These are phyloP conservation scores for Sarocladiaceae sp. DNA, from an alignment of 2,329 filamentous ascomycete genomes.

Conservation along the genomic window DNA sequence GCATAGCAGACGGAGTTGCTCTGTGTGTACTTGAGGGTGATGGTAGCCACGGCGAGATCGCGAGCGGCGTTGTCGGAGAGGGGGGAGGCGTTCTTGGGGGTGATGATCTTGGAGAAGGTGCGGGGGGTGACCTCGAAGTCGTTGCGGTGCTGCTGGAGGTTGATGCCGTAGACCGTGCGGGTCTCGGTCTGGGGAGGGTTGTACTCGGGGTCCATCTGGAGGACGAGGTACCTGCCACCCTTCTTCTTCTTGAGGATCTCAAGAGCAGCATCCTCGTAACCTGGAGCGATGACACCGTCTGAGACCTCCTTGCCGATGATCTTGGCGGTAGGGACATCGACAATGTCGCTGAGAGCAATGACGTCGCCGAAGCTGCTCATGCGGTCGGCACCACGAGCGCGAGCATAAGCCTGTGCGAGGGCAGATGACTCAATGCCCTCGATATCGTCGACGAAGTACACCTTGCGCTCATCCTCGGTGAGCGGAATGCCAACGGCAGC, in stretches of 20 bases:
- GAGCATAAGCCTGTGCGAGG: slow-evolving; percentile 91
- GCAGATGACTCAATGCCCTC: slow-evolving; percentile 79
- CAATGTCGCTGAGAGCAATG: slow-evolving; percentile 86
- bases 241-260: slow-evolving; percentile 97
- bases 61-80: slow-evolving; percentile 79
- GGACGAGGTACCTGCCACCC: slow-evolving; percentile 91
- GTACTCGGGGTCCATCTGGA: slow-evolving; percentile 90
- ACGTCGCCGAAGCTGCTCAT: slow-evolving; percentile 99
- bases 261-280: slow-evolving; percentile 78
- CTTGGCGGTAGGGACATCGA: slow-evolving; percentile 90
- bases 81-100: slow-evolving; percentile 69
- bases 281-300: slow-evolving; percentile 90
- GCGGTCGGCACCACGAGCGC: slow-evolving; percentile 90
- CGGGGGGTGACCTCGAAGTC: slow-evolving; percentile 80
- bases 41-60: slow-evolving; percentile 91
- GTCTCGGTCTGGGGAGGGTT: slow-evolving; percentile 76
- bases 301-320: slow-evolving; percentile 98
- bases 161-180: slow-evolving; percentile 86
- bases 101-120: slow-evolving; percentile 82
- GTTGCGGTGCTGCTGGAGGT: slow-evolving; percentile 86
- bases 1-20: slow-evolving; percentile 99
- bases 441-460: slow-evolving; percentile 98
- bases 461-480: slow-evolving; percentile 83
- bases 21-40: slow-evolving; percentile 97
- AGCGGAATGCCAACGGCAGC: slow-evolving; percentile 90